A percentile compares a stretch with the other conserved stretches of the same genome.
These are phyloP conservation scores for Falciphora oryzae DNA, from an alignment of 2,329 filamentous ascomycete genomes.

Conservation along the genomic window DNA sequence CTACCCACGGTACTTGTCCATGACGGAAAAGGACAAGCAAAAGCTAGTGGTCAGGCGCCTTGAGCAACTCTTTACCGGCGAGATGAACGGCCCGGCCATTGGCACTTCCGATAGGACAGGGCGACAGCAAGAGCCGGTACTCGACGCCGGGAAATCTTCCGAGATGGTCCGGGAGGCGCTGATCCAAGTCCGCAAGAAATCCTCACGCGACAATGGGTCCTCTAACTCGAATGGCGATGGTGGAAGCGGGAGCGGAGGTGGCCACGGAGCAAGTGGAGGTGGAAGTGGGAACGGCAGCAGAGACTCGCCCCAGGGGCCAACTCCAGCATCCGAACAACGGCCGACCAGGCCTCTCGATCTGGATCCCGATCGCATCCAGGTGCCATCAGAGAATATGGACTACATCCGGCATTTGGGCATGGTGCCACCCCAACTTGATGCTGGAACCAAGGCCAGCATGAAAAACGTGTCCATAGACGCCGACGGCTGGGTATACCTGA, in stretches of 20 bases:
- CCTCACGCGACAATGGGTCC: slow-evolving; percentile 38
- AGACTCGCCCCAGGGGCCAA: slow-evolving; percentile 30
- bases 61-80: slow-evolving; percentile 78
- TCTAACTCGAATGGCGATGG: slow-evolving; percentile 45
- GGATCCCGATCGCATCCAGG: slow-evolving; percentile 70
- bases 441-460: slow-evolving; percentile 30
- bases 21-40: slow-evolving; percentile 71
- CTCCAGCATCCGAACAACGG: slow-evolving; percentile 57
- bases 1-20: slow-evolving; percentile 52
- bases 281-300: slow-evolving; percentile 23
- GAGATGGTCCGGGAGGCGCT: slow-evolving; percentile 43
- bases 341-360: slow-evolving; percentile 72
- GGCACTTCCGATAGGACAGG: slow-evolving; percentile 27
- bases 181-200: slow-evolving; percentile 39
- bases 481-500: slow-evolving; percentile 78
- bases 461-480: slow-evolving; percentile 52
- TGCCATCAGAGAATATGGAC: slow-evolving; percentile 70
- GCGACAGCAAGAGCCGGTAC: slow-evolving; percentile 10
- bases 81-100: slow-evolving; percentile 34
- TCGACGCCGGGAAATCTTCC: slow-evolving; percentile 8
- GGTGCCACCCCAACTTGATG: slow-evolving; percentile 49
- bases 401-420: slow-evolving; percentile 73
- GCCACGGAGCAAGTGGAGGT: slow-evolving; percentile 17
- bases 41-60: slow-evolving; percentile 69
- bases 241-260: slow-evolving; percentile 15